Evolutionary conservation across 192 early-diverging fungal species (phyloP).

Genomic region (Borealophlyctis nickersoniae): DNA sequence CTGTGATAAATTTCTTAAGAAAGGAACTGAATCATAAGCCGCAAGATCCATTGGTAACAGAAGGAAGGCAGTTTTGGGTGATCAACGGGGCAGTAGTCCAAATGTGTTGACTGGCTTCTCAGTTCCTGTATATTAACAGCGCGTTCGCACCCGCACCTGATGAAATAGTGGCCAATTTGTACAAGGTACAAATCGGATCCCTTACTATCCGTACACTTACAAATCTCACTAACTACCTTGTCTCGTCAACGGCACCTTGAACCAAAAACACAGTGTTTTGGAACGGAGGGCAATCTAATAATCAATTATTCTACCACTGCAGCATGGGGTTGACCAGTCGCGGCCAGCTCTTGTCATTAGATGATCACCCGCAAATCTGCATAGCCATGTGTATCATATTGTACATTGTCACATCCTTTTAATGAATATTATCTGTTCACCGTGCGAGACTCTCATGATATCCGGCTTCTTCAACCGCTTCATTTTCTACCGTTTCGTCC

Average conservation of each 20-base stretch:
- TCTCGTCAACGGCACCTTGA: background rate
- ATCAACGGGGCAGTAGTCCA: too few species aligned
- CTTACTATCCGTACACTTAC: background rate
- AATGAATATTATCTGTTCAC: too few species aligned
- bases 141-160: constrained; percentile 95
- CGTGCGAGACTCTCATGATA: too few species aligned
- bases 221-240: background rate
- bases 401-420: too few species aligned
- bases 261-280: constrained; percentile 63
- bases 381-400: too few species aligned
- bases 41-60: constrained; percentile 69
- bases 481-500: too few species aligned
- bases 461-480: too few species aligned
- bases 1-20: constrained; percentile 79
- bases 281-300: constrained; percentile 74
- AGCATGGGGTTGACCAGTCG: constrained; percentile 95
- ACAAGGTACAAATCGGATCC: constrained; percentile 49
- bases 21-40: constrained; percentile 75
- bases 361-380: too few species aligned
- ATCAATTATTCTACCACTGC: constrained; percentile 90
- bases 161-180: constrained; percentile 77
- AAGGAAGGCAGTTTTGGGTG: too few species aligned
- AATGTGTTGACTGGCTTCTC: too few species aligned
- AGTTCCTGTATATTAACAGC: constrained; percentile 92
- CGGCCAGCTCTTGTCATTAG: too few species aligned